These are phyloP conservation scores for Puccinia horiana DNA, from an alignment of 1,284 basidiomycete genomes.

Conservation along the genomic window DNA sequence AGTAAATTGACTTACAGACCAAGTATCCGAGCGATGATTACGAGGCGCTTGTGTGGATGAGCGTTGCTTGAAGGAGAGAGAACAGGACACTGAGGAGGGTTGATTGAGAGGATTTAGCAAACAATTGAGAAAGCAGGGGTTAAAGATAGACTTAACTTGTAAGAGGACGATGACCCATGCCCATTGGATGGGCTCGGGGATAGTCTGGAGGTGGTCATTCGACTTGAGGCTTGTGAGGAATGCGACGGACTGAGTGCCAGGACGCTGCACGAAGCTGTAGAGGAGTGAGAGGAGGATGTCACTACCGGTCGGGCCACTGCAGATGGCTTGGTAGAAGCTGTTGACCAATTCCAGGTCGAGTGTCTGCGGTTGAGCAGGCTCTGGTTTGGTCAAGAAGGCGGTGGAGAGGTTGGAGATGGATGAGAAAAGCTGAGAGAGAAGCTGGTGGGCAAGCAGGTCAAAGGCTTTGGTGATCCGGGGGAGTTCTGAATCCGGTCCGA, in stretches of 20 bases:
- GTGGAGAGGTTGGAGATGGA: conserved; percentile 1
- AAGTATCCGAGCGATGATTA: conserved; percentile 16
- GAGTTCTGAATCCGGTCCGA: background rate
- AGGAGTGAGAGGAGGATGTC: background rate
- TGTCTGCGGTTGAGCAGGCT: background rate
- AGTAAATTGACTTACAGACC: conserved; percentile 34
- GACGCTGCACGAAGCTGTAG: background rate
- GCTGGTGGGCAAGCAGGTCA: background rate
- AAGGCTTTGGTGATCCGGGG: background rate
- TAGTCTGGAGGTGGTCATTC: background rate
- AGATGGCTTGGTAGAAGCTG: conserved; percentile 23
- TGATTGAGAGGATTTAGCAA: background rate
- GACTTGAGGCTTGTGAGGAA: background rate
- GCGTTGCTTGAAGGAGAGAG: background rate
- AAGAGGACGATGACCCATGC: background rate
- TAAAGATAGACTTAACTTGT: background rate
- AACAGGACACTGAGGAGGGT: conserved; percentile 12
- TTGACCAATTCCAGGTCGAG: background rate
- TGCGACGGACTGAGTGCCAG: background rate
- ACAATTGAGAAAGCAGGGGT: background rate
- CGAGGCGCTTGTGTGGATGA: conserved; percentile 1
- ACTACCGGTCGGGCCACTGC: background rate
- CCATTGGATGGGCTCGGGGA: background rate
- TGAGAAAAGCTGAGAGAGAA: background rate
- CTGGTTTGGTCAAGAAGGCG: background rate